Conservation (phyloP, 2,329 filamentous ascomycete genomes). For the Microcera coccophila region DNA sequence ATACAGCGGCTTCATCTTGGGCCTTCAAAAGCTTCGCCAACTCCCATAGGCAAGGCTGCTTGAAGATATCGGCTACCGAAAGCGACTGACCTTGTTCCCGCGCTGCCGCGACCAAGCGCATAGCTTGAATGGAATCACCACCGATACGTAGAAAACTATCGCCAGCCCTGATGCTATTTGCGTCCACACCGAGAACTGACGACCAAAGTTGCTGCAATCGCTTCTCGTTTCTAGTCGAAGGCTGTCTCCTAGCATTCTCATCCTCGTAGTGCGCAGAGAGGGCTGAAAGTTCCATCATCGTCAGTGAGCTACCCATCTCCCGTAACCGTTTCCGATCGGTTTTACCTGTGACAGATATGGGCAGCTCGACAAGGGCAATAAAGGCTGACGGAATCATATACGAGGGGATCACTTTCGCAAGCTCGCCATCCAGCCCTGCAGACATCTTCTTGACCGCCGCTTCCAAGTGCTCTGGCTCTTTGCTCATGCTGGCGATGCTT, state of each 20-base stretch:
- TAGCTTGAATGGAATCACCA: slow-evolving; percentile 25
- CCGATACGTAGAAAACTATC: slow-evolving; percentile 28
- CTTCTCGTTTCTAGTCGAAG: too few species aligned
- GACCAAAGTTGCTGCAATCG: too few species aligned
- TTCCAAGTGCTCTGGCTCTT: too few species aligned
- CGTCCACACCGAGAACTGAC: slow-evolving; percentile 10
- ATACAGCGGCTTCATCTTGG: too few species aligned
- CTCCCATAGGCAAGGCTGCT: neutral
- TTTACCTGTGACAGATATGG: slow-evolving; percentile 47
- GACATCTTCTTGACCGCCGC: neutral
- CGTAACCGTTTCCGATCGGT: slow-evolving; percentile 36
- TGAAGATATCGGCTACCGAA: slow-evolving; percentile 10
- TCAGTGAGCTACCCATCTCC: too few species aligned
- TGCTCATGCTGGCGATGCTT: neutral
- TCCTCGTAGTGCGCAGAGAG: too few species aligned
- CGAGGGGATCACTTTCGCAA: neutral
- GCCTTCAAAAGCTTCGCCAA: neutral
- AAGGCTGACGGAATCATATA: slow-evolving; percentile 37
- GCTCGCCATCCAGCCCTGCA: neutral
- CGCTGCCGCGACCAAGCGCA: slow-evolving; percentile 16
- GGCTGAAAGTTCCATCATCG: too few species aligned
- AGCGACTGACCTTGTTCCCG: slow-evolving; percentile 4
- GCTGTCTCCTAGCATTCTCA: too few species aligned
- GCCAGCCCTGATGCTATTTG: slow-evolving; percentile 27
- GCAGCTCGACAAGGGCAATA: slow-evolving; percentile 8